Base-by-base conservation (phyloP, 768 basidiomycete genomes). In the Russula earlei region DNA sequence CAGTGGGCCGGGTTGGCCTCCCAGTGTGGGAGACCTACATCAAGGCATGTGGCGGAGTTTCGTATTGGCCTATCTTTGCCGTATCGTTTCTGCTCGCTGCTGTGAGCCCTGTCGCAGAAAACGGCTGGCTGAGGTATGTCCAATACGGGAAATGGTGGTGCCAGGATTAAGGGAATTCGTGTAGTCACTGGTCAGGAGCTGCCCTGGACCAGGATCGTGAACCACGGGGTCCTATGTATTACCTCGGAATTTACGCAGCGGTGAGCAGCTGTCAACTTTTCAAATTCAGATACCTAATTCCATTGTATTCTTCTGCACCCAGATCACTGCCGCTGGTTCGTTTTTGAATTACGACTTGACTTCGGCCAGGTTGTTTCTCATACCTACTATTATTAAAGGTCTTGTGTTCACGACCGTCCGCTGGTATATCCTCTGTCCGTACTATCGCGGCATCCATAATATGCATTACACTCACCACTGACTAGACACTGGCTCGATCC, bases 401-500 rank as follows among this genome's bases (percentile, higher is more conserved):
- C 68, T 79, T n/a, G 60, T 79, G 34, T 61, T 91, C 45, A 72
- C 75, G 2, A 87, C 84, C 5, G 53, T 79, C 52, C 75, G 84
- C 24, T 88, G 79, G 75, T 79, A 87, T 52, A 73, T 90, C 4
- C 79, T 92, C 17, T 95, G 81, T 83, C 62, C 65, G 79, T 72
- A 20, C 27, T 10, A 41, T 5, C 25, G n/a, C n/a, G 49, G 19
- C 24, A 8, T 31, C 44, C 11, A 22, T 7, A 45, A 24, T 20
- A 6, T 19, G 25, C 19, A 51, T 40, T 45, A 65, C 15, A 65
- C 38, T 53, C 8, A 34, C 52, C 29, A 49, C 38, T 47, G 64
- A 41, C 48, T 64, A 75, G 82, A 93, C 68, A 72, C 70, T 20
- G 92, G 92, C 14, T 86, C 87, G n/a, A 84, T 95, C 58, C 80